phyloP scores from a whole-genome alignment of 306 rosid genomes.

The Prunus padus region DNA sequence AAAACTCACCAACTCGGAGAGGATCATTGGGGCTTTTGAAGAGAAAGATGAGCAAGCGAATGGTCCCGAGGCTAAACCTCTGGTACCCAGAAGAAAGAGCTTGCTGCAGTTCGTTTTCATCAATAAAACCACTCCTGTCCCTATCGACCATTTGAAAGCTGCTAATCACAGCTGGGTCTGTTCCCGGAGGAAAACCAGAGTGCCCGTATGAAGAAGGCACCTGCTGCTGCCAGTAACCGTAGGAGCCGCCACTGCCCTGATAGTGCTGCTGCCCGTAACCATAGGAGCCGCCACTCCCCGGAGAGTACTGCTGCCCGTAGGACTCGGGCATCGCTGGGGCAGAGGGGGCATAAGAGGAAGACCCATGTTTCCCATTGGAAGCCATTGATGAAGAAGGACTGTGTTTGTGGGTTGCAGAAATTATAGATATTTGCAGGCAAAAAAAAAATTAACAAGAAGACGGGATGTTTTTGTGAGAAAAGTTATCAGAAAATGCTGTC shows the following conservation, averaged over 20 bases:
- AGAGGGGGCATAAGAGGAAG: slow-evolving; percentile 58
- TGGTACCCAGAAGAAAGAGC: slow-evolving; percentile 82
- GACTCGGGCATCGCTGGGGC: slow-evolving; percentile 46
- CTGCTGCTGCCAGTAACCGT: slow-evolving; percentile 18
- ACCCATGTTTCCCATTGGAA: slow-evolving; percentile 37
- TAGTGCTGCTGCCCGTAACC: neutral
- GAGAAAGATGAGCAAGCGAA: slow-evolving; percentile 79
- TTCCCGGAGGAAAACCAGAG: slow-evolving; percentile 61
- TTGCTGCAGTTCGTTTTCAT: slow-evolving; percentile 69
- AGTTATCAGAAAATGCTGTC: too few relatives aligned
- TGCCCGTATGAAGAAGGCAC: slow-evolving; percentile 33
- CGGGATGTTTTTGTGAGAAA: too few relatives aligned
- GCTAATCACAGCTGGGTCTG: slow-evolving; percentile 60
- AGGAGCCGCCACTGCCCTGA: neutral
- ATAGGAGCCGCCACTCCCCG: too few relatives aligned
- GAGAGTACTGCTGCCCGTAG: neutral
- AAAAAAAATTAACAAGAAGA: too few relatives aligned
- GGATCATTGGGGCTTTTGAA: slow-evolving; percentile 54
- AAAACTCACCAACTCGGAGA: slow-evolving; percentile 49
- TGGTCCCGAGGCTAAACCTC: slow-evolving; percentile 59
- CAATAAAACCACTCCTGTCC: slow-evolving; percentile 81
- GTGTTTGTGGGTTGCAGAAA: neutral
- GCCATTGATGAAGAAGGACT: slow-evolving; percentile 35
- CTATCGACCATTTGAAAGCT: slow-evolving; percentile 80
- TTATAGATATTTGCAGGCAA: neutral